Conservation (phyloP, 2,329 filamentous ascomycete genomes). For the Escovopsis sp. region DNA sequence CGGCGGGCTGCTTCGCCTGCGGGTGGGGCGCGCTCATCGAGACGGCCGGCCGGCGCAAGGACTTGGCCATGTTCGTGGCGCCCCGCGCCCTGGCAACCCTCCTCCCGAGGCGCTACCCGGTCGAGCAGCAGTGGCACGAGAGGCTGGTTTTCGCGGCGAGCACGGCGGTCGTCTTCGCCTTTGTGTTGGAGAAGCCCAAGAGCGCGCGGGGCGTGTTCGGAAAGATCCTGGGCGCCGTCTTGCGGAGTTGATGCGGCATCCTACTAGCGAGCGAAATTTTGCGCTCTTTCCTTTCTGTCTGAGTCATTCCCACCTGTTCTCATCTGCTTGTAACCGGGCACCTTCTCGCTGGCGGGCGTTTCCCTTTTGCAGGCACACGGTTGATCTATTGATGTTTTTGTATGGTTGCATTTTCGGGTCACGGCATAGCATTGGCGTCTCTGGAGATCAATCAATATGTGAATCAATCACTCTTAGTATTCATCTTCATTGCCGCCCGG, state of each 20-base stretch:
- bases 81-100: constrained; percentile 63
- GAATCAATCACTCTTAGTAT: too few relatives aligned
- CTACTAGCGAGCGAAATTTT: too few relatives aligned
- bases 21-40: constrained; percentile 74
- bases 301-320: too few relatives aligned
- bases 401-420: too few relatives aligned
- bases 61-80: constrained; percentile 68
- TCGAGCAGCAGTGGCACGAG: constrained; percentile 52
- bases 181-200: constrained; percentile 44
- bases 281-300: too few relatives aligned
- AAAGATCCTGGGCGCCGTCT: constrained; percentile 37
- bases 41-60: constrained; percentile 47
- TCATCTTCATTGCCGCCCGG: too few relatives aligned
- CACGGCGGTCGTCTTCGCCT: constrained; percentile 55
- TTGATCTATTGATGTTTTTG: too few relatives aligned
- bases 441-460: too few relatives aligned
- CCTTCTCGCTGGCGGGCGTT: too few relatives aligned
- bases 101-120: constrained; percentile 53
- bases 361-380: too few relatives aligned
- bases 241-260: constrained; percentile 15
- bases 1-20: constrained; percentile 57
- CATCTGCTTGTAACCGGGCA: too few relatives aligned
- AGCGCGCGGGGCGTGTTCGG: constrained; percentile 57
- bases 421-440: too few relatives aligned
- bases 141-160: constrained; percentile 50